These are phyloP conservation scores for Aphanomyces cochlioides DNA, from an alignment of 352 stramenopile species.

Conservation along the genomic window DNA sequence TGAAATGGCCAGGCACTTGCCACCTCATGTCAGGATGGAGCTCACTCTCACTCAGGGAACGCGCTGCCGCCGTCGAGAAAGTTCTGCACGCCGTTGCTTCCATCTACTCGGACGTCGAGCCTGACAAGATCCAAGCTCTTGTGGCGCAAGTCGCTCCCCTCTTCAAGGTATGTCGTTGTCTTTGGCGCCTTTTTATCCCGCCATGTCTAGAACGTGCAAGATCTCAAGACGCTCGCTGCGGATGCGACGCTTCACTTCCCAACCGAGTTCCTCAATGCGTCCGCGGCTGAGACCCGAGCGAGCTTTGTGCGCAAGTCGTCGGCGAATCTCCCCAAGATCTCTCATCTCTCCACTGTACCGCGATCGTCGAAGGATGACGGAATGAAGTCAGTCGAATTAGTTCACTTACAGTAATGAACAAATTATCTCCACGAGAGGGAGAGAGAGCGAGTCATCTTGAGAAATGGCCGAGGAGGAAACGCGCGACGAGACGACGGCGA, in stretches of 20 bases:
- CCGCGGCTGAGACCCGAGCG: conserved; percentile 50
- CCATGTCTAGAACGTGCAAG: conserved; percentile 57
- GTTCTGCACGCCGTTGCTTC: conserved; percentile 51
- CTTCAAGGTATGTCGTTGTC: conserved; percentile 58
- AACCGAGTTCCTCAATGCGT: conserved; percentile 70
- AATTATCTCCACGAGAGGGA: background rate
- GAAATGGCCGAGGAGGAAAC: background rate
- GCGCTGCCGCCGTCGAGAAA: conserved; percentile 60
- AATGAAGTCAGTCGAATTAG: background rate
- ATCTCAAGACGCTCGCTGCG: conserved; percentile 79
- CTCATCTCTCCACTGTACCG: no score
- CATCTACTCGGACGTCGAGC: conserved; percentile 80
- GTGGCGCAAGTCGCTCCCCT: conserved; percentile 51
- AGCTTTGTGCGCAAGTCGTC: conserved; percentile 44
- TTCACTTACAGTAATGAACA: no score
- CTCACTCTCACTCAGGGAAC: conserved; percentile 36
- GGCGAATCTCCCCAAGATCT: no score
- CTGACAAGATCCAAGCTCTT: conserved; percentile 53
- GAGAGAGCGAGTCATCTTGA: background rate
- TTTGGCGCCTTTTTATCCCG: background rate
- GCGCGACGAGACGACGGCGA: background rate
- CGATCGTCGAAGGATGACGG: no score
- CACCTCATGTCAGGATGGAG: background rate
- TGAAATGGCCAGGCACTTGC: conserved; percentile 42
- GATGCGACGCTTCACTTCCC: conserved; percentile 74